A percentile compares a stretch with the other conserved stretches of the same genome.
These are phyloP conservation scores for Exophiala viscosa DNA, from an alignment of 2,329 filamentous ascomycete genomes.

Conservation along the genomic window DNA sequence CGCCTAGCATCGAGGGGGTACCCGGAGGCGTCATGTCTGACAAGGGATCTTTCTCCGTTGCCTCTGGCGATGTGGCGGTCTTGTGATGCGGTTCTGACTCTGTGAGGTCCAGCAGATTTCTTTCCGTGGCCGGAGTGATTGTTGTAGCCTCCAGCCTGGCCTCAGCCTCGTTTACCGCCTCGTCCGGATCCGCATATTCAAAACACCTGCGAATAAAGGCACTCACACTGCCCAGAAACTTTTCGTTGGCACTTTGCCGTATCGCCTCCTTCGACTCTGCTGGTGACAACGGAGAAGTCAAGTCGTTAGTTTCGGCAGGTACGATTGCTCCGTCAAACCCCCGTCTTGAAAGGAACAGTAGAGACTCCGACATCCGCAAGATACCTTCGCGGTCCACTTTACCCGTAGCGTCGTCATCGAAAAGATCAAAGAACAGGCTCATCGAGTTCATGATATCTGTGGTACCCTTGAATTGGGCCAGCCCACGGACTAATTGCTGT, in stretches of 20 bases:
- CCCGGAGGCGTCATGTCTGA: slow-evolving; percentile 22
- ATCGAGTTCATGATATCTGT: slow-evolving; percentile 97
- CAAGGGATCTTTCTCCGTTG: slow-evolving; percentile 24
- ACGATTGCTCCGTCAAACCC: slow-evolving; percentile 74
- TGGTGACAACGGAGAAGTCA: slow-evolving; percentile 31
- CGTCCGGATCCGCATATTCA: slow-evolving; percentile 91
- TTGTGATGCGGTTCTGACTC: slow-evolving; percentile 33
- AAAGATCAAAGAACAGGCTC: slow-evolving; percentile 95
- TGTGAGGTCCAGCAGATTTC: slow-evolving; percentile 43
- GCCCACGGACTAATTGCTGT: slow-evolving; percentile 85
- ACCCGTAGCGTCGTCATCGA: slow-evolving; percentile 88
- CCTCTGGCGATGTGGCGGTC: slow-evolving; percentile 21
- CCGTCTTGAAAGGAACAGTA: slow-evolving; percentile 85
- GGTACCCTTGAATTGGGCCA: slow-evolving; percentile 87
- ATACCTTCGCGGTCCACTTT: slow-evolving; percentile 94
- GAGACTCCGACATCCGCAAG: slow-evolving; percentile 84
- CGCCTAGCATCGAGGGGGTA: slow-evolving; percentile 10
- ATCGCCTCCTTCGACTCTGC: slow-evolving; percentile 26
- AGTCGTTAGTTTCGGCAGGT: slow-evolving; percentile 58
- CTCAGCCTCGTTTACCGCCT: slow-evolving; percentile 65
- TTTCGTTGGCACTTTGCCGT: slow-evolving; percentile 68
- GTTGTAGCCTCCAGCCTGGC: slow-evolving; percentile 36
- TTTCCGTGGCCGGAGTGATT: slow-evolving; percentile 23
- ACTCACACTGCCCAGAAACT: slow-evolving; percentile 87
- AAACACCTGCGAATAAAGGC: slow-evolving; percentile 96